Base-by-base conservation (phyloP, 2,329 filamentous ascomycete genomes). In the Ophiostoma populinum region DNA sequence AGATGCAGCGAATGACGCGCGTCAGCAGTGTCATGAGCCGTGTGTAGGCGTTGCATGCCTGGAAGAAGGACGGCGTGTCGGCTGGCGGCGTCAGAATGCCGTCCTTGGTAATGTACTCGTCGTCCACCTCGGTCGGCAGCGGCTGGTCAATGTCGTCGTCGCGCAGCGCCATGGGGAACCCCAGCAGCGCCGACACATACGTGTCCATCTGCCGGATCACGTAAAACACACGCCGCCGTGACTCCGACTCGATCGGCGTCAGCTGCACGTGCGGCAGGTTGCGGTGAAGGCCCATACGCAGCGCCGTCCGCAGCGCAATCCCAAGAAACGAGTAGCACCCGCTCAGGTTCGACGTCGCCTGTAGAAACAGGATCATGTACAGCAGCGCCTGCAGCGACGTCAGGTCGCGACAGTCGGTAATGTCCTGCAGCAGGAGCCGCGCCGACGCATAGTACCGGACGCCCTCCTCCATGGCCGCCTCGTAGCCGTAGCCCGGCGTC, bases 241-340 rank as follows among this genome's bases (percentile, higher is more conserved):
- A 62, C 53, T 80, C 71, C 35, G 68, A 61, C 46, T 79, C 73
- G 37, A 80, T 67, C 3, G 69, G 62, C 33, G 67, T 65, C 36
- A 78, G 65, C 37, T 65, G 65, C 37, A 70, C 65, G 32, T 77
- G 70, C 10, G 73, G 61, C 6, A 87, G 56, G 40, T 79, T 70
- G 35, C 81, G 75, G 51, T 90, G 81, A 18, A 87, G 59, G 7
- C 81, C 81, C 56, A 87, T 75, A 3, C 80, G 70, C 22, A 87
- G 55, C n/a, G 78, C 73, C 6, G 78, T 77, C 34, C 80, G 70
- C 32, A 86, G 59, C 2, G 79, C 80, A 46, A 87, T 78, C 6
- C 80, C 80, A 32, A 87, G 67, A 45, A 82, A 85, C 0, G 79
- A 72, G 52, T 87, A 87, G 50, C 80, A 87, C 8, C 74, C 78